phyloP scores from a whole-genome alignment of 1,284 basidiomycete genomes.

The Cryptococcus amylolentus region DNA sequence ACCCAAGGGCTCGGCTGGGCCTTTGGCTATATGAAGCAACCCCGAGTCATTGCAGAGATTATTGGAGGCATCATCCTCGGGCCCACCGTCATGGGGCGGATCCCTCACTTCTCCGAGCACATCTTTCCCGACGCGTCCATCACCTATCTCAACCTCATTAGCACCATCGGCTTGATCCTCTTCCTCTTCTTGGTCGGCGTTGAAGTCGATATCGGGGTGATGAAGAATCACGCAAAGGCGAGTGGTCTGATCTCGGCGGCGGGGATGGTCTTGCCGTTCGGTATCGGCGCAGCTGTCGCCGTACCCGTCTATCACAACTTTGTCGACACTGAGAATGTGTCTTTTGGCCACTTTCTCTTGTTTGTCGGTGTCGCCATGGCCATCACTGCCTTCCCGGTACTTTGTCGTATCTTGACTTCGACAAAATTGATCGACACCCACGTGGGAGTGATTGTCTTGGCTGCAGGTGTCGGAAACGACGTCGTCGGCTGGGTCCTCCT shows the following conservation, averaged over 20 bases:
- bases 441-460: slow-evolving; percentile 88
- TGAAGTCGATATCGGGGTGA: slow-evolving; percentile 76
- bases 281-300: slow-evolving; percentile 75
- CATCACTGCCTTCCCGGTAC: slow-evolving; percentile 89
- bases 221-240: slow-evolving; percentile 70
- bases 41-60: slow-evolving; percentile 82
- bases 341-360: slow-evolving; percentile 84
- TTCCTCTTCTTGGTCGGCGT: slow-evolving; percentile 91
- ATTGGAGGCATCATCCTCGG: slow-evolving; percentile 77
- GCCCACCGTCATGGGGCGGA: slow-evolving; percentile 64
- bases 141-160: slow-evolving; percentile 77
- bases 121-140: slow-evolving; percentile 73
- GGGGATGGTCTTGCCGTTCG: slow-evolving; percentile 76
- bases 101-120: slow-evolving; percentile 73
- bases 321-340: slow-evolving; percentile 59
- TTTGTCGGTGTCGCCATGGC: slow-evolving; percentile 86
- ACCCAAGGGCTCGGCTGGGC: slow-evolving; percentile 65
- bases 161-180: slow-evolving; percentile 89
- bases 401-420: slow-evolving; percentile 68
- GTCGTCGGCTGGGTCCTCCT: slow-evolving; percentile 63
- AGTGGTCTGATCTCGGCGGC: slow-evolving; percentile 59
- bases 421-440: slow-evolving; percentile 78
- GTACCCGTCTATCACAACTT: slow-evolving; percentile 75
- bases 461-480: slow-evolving; percentile 90
- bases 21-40: slow-evolving; percentile 69